phyloP scores from a whole-genome alignment of 306 rosid species.

The Rosa lucieae region DNA sequence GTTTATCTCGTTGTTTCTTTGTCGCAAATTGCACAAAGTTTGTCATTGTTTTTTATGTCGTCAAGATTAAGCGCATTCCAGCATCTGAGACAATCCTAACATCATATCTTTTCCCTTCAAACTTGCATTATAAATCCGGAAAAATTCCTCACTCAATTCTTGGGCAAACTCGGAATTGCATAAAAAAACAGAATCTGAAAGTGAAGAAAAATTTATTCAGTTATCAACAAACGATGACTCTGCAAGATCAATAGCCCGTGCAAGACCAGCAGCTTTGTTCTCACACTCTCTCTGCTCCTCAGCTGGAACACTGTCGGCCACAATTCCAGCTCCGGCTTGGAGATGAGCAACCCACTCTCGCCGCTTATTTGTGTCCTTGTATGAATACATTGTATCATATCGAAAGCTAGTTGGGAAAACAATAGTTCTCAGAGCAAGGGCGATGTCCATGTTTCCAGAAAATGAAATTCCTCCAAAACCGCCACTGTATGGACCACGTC shows the following conservation, averaged over 20 bases:
- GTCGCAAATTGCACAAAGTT: too few relatives aligned
- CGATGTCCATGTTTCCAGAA: conserved; percentile 82
- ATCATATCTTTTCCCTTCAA: not conserved
- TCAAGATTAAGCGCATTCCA: too few relatives aligned
- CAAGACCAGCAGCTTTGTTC: conserved; percentile 96
- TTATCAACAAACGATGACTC: conserved; percentile 78
- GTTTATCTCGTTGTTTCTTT: too few relatives aligned
- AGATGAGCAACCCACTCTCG: conserved; percentile 91
- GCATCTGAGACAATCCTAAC: not conserved
- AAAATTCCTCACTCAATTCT: not conserved
- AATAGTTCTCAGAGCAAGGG: conserved; percentile 89
- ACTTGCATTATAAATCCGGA: not conserved
- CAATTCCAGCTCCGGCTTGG: conserved; percentile 96
- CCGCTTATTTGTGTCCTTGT: conserved; percentile 72
- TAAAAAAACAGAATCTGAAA: not conserved
- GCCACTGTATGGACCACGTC: conserved; percentile 98
- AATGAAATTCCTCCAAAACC: conserved; percentile 95
- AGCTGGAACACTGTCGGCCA: conserved; percentile 85
- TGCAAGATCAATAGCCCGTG: conserved; percentile 91
- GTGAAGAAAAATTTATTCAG: conserved; percentile 15
- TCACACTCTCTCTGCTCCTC: conserved; percentile 96
- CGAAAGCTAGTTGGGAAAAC: conserved; percentile 80
- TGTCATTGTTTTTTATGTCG: too few relatives aligned
- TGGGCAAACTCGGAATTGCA: not conserved
- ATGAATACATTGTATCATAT: conserved; percentile 79